Evolutionary conservation across 768 basidiomycete species (phyloP).

Genomic region (Rubroboletus pulcherrimus): DNA sequence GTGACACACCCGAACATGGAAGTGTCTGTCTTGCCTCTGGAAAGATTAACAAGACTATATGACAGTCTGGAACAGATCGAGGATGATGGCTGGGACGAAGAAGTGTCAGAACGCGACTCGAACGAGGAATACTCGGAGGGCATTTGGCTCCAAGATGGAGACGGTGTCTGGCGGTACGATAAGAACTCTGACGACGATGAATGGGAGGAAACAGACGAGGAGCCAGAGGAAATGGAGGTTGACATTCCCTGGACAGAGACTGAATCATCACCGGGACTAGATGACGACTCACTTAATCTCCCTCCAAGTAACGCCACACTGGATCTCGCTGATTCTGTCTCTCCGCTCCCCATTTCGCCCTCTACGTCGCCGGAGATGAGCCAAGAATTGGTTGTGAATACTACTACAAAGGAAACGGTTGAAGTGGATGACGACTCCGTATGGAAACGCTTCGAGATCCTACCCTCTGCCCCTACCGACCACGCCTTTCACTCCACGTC

Average conservation of each 20-base stretch:
- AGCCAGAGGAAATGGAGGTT: conserved; percentile 37
- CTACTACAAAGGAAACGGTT: conserved; percentile 24
- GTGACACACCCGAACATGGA: conserved; percentile 64
- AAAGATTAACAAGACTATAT: conserved; percentile 69
- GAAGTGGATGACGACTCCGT: conserved; percentile 37
- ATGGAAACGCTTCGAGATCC: conserved; percentile 83
- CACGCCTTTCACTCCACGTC: conserved; percentile 72
- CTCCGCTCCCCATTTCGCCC: conserved; percentile 27
- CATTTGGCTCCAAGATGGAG: conserved; percentile 42
- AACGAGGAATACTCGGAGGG: conserved; percentile 44
- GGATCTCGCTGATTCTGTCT: conserved; percentile 21
- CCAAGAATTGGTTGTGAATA: conserved; percentile 28
- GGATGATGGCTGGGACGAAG: conserved; percentile 56
- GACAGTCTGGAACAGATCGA: conserved; percentile 81
- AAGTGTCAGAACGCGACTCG: conserved; percentile 28
- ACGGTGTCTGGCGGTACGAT: conserved; percentile 32
- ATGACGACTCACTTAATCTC: conserved; percentile 17
- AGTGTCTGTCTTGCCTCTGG: conserved; percentile 51
- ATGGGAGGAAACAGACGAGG: conserved; percentile 39
- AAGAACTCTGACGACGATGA: conserved; percentile 32
- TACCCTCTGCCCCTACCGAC: conserved; percentile 72
- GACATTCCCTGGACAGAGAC: conserved; percentile 29
- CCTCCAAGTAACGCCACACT: conserved; percentile 14
- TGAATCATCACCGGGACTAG: conserved; percentile 14
- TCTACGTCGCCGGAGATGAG: conserved; percentile 32